Percentiles rank a stretch among this genome's conserved stretches.
These are phyloP conservation scores for Pseudotulostoma volvatum DNA, from an alignment of 495 filamentous ascomycete species.

Conservation along the genomic window DNA sequence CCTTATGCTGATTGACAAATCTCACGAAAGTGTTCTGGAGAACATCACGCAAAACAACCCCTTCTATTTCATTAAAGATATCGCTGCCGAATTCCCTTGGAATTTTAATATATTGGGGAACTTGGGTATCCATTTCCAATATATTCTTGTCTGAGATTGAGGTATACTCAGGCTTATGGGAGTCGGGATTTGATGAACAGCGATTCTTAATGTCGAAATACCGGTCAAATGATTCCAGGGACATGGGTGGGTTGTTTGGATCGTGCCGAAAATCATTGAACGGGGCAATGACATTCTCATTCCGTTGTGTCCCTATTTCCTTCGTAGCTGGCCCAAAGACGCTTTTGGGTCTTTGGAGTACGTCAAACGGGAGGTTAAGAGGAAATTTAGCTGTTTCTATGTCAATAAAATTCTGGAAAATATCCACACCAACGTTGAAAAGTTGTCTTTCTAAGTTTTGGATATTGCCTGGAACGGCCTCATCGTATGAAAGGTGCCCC, in stretches of 20 bases:
- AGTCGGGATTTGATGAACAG: slow-evolving; percentile 1
- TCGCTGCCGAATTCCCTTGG: neutral
- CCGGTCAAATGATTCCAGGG: slow-evolving; percentile 8
- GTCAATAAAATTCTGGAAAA: slow-evolving; percentile 33
- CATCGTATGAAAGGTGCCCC: neutral
- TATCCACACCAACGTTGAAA: slow-evolving; percentile 31
- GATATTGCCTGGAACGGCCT: neutral
- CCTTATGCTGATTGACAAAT: neutral
- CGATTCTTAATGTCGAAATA: slow-evolving; percentile 3
- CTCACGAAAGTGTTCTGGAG: neutral
- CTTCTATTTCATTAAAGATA: neutral
- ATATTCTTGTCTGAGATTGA: slow-evolving; percentile 11
- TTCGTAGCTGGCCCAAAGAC: neutral
- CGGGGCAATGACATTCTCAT: neutral
- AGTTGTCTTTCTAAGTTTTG: slow-evolving; percentile 10
- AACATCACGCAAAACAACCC: neutral
- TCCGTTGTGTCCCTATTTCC: neutral
- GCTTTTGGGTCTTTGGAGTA: neutral
- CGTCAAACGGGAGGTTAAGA: slow-evolving; percentile 30
- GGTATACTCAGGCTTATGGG: slow-evolving; percentile 8
- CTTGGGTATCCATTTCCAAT: neutral
- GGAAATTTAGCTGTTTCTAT: slow-evolving; percentile 32
- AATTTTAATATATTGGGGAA: neutral
- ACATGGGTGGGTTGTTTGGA: slow-evolving; percentile 1
- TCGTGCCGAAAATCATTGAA: neutral